These are phyloP conservation scores for Podospora comata DNA, from an alignment of 495 filamentous ascomycete species.

Conservation along the genomic window DNA sequence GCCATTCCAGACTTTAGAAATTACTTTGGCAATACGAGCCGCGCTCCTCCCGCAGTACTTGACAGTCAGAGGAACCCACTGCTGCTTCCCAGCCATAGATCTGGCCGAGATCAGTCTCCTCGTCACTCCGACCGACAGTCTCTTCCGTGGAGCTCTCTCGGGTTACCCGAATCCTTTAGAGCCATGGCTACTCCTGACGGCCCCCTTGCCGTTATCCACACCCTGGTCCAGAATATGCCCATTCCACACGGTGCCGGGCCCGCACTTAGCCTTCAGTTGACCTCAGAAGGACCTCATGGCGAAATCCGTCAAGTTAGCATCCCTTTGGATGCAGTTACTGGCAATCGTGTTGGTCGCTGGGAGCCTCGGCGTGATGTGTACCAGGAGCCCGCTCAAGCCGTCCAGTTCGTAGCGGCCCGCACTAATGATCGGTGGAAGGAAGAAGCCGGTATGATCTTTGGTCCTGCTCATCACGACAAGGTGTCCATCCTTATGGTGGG, in stretches of 20 bases:
- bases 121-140: conserved; percentile 32
- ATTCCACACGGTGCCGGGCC: conserved; percentile 36
- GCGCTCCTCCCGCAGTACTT: conserved; percentile 30
- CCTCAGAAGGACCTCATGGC: conserved; percentile 34
- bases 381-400: conserved; percentile 53
- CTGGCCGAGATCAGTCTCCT: conserved; percentile 37
- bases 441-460: conserved; percentile 84
- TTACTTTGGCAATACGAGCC: conserved; percentile 32
- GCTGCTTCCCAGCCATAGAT: conserved; percentile 44
- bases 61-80: conserved; percentile 85
- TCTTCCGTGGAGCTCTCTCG: conserved; percentile 28
- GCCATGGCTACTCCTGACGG: conserved; percentile 26
- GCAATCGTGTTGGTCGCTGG: conserved; percentile 35
- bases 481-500: conserved; percentile 62
- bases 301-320: conserved; percentile 39
- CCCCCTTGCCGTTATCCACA: conserved; percentile 43
- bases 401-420: conserved; percentile 64
- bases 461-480: conserved; percentile 63
- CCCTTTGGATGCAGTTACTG: conserved; percentile 25
- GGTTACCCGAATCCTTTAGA: conserved; percentile 4
- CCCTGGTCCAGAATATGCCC: conserved; percentile 35
- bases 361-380: conserved; percentile 44
- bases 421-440: conserved; percentile 83
- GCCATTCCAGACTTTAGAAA: conserved; percentile 39
- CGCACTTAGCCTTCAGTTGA: conserved; percentile 44